These are phyloP conservation scores for Astragalus glycyphyllos DNA, from an alignment of 306 rosid species.

Conservation along the genomic window DNA sequence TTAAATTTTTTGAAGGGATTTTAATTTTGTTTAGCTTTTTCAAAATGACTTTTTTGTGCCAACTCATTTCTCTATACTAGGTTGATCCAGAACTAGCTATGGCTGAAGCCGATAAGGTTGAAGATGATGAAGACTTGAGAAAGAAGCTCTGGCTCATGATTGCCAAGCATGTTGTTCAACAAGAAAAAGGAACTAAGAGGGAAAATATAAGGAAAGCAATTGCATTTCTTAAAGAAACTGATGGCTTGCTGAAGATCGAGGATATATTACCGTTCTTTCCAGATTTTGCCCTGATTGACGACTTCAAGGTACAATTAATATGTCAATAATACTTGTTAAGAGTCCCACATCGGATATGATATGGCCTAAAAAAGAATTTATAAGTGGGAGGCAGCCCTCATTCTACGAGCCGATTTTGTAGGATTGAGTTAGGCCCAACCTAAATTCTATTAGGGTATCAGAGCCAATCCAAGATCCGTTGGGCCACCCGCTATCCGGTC, in stretches of 20 bases:
- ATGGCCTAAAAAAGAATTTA: too few relatives aligned
- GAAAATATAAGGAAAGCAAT: constrained; percentile 96
- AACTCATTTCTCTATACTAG: constrained; percentile 52
- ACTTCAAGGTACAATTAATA: constrained; percentile 71
- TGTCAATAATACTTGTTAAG: not conserved
- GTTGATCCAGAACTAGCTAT: constrained; percentile 98
- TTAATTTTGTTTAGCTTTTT: constrained; percentile 2
- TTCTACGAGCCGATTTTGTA: too few relatives aligned
- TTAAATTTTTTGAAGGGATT: constrained; percentile 20
- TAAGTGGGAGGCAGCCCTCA: too few relatives aligned
- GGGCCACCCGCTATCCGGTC: too few relatives aligned
- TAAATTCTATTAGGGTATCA: too few relatives aligned
- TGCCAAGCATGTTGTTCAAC: constrained; percentile 94
- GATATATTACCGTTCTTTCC: constrained; percentile 97
- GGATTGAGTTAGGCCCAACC: too few relatives aligned
- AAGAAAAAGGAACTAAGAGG: constrained; percentile 96
- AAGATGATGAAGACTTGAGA: constrained; percentile 96
- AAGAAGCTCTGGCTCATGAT: constrained; percentile 99
- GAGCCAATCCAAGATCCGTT: too few relatives aligned
- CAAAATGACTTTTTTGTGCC: constrained; percentile 12
- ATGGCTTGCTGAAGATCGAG: constrained; percentile 93
- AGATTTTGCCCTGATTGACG: constrained; percentile 94
- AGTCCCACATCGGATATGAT: too few relatives aligned
- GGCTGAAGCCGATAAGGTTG: constrained; percentile 99
- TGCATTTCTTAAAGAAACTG: constrained; percentile 99